A percentile compares a stretch with the other conserved stretches of the same genome.
Conservation (phyloP, 768 basidiomycete species). For the Tephrocybe rancida region DNA sequence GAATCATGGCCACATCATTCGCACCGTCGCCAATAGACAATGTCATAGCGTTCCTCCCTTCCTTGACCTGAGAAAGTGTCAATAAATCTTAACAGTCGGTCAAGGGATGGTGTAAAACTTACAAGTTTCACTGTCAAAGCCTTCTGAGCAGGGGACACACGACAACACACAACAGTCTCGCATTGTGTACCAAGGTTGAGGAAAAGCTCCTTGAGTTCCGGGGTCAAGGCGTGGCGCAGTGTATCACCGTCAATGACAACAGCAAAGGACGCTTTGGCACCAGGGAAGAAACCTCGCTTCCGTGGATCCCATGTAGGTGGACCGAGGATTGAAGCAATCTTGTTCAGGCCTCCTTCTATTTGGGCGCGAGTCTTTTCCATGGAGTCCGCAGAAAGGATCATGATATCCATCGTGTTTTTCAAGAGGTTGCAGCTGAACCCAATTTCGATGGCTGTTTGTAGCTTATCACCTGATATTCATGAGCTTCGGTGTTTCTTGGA, state of each 20-base stretch:
- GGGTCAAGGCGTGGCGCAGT: conserved; percentile 75
- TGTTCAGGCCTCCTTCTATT: conserved; percentile 92
- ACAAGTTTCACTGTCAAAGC: conserved; percentile 95
- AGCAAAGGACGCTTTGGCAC: conserved; percentile 77
- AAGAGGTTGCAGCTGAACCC: conserved; percentile 95
- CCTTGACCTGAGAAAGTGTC: conserved; percentile 72
- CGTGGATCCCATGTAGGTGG: conserved; percentile 65
- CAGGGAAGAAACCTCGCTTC: conserved; percentile 69
- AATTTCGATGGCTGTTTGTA: conserved; percentile 98
- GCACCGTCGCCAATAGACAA: conserved; percentile 96
- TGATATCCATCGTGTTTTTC: conserved; percentile 93
- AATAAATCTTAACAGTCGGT: conserved; percentile 8
- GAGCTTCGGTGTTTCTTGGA: not conserved
- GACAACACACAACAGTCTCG: conserved; percentile 97
- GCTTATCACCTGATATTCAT: conserved; percentile 74
- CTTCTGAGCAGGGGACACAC: conserved; percentile 97
- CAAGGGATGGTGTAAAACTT: conserved; percentile 23
- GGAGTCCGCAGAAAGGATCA: conserved; percentile 91
- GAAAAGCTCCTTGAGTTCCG: conserved; percentile 82
- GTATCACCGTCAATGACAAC: conserved; percentile 98
- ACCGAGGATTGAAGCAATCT: conserved; percentile 86
- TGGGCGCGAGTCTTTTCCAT: conserved; percentile 76
- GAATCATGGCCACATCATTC: conserved; percentile 99
- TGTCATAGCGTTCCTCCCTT: conserved; percentile 95
- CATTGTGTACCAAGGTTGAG: conserved; percentile 94